Base-by-base conservation (phyloP, 345 rosid species). In the Leavenworthia alabamica region DNA sequence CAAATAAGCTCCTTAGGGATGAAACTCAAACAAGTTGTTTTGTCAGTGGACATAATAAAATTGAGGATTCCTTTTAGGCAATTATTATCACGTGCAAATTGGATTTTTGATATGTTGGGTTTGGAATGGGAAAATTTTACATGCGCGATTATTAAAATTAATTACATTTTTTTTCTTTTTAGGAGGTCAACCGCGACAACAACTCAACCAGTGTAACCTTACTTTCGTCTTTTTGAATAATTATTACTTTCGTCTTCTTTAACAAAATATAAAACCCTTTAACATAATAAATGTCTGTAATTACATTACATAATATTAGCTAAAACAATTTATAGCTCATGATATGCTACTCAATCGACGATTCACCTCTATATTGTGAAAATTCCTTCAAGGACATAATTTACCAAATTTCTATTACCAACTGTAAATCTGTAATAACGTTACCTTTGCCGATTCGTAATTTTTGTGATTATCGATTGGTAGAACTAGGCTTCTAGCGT, bases 121-220 rank as follows among this genome's bases (percentile, higher is more conserved):
- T 35, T 53, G 41, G 56, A 5, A 27, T 35, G 20, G 29, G 7
- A 31, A 33, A 43, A 41, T n/a, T n/a, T 43, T 26, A 43, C 62
- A 68, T 46, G 73, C 67, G 67, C 66, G 61, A 68, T 68, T 68
- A 50, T 68, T 17, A 42, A 33, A 35, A 45, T 31, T 43, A 45
- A 55, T 28, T 16, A 44, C 49, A 22, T 15, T 9, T 5, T 1
- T 20, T 7, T 17, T 27, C 3, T 47, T 16, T 17, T 31, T 22
- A 14, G 0, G 31, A 53, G 51, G 68, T 51, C 68, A 51, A 32
- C 28, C 40, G 12, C 39, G 12, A 29, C 56, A 48, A 47, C 46
- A 62, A 62, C 56, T 31, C 56, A 48, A 47, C 46, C 48, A 62
- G 66, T 31, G 6, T 9, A 46, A 10, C 11, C 11, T 48, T 48